Conservation (phyloP, 371 early-diverging fungal species). For the Cladochytrium tenue region DNA sequence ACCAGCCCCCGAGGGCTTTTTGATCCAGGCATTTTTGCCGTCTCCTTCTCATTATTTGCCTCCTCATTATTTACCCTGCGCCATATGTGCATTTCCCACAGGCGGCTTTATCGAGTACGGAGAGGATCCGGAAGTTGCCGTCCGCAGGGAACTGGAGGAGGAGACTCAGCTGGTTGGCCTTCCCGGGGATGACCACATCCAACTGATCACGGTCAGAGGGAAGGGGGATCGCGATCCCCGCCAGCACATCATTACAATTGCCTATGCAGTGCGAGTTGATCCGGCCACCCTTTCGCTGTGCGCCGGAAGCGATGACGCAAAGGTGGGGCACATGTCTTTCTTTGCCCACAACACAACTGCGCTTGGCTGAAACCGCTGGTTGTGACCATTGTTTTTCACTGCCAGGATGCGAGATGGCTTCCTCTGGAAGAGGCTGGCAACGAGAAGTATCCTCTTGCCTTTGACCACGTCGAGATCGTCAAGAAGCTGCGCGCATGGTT, state of each 20-base stretch:
- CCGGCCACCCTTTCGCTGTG: background rate
- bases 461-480: slow-evolving; percentile 18
- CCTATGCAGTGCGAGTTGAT: slow-evolving; percentile 24
- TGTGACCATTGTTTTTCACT: background rate
- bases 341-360: background rate
- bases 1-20: background rate
- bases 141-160: slow-evolving; percentile 25
- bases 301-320: slow-evolving; percentile 22
- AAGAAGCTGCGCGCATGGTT: slow-evolving; percentile 10
- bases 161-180: slow-evolving; percentile 12
- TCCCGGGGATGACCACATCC: background rate
- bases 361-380: background rate
- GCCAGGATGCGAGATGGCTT: slow-evolving; percentile 15
- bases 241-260: slow-evolving; percentile 27
- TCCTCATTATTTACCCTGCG: background rate
- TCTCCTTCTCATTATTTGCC: background rate
- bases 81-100: background rate
- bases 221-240: slow-evolving; percentile 23
- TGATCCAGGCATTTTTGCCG: background rate
- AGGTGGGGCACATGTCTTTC: background rate
- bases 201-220: slow-evolving; percentile 22
- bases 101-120: slow-evolving; percentile 31
- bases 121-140: slow-evolving; percentile 26
- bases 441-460: slow-evolving; percentile 8
- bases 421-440: slow-evolving; percentile 3